These are phyloP conservation scores for Amoeboaphelidium occidentale DNA, from an alignment of 371 early-diverging fungal genomes.

Conservation along the genomic window DNA sequence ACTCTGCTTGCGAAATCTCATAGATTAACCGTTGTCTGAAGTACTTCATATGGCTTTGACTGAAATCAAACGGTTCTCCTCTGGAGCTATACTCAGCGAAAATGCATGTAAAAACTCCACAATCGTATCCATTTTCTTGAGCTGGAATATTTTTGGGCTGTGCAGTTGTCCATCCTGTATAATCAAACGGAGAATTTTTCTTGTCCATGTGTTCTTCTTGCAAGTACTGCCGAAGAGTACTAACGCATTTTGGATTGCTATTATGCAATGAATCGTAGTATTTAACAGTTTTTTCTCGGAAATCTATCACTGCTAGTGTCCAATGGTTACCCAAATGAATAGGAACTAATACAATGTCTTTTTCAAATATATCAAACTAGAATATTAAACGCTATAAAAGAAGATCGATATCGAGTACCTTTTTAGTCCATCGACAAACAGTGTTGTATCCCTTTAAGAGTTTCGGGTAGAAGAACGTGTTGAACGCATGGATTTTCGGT, in stretches of 20 bases:
- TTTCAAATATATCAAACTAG: constrained; percentile 44
- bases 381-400: background rate
- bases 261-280: constrained; percentile 72
- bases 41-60: constrained; percentile 39
- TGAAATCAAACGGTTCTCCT: constrained; percentile 32
- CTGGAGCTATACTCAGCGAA: constrained; percentile 54
- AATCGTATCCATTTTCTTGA: constrained; percentile 78
- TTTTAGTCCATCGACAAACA: constrained; percentile 60
- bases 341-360: constrained; percentile 58
- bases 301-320: constrained; percentile 53
- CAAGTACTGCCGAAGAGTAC: constrained; percentile 31
- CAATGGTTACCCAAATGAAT: constrained; percentile 73
- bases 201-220: constrained; percentile 44
- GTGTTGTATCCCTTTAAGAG: constrained; percentile 43
- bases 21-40: constrained; percentile 43
- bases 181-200: constrained; percentile 27
- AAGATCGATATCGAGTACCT: constrained; percentile 11
- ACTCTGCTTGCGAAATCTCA: constrained; percentile 22
- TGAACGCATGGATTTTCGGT: constrained; percentile 51
- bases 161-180: constrained; percentile 32
- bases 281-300: constrained; percentile 31
- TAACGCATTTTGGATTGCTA: constrained; percentile 21
- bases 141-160: constrained; percentile 47
- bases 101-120: constrained; percentile 86
- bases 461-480: constrained; percentile 60